Percentiles rank a stretch among this genome's conserved stretches.
phyloP scores from a whole-genome alignment of 805 yeast species.

The Nakazawaea ambrosiae region DNA sequence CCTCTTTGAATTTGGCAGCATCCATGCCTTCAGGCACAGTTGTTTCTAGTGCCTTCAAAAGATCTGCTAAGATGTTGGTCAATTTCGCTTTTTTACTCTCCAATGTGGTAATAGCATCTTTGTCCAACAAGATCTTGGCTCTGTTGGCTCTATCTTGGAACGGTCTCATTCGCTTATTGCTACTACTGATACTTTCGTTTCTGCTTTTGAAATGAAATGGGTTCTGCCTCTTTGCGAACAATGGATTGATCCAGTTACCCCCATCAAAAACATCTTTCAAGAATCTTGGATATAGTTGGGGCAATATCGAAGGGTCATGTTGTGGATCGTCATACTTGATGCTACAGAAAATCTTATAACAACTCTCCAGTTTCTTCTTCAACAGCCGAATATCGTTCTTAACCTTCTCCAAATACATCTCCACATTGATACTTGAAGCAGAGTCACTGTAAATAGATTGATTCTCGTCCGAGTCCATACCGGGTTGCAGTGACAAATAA shows the following conservation, averaged over 20 bases:
- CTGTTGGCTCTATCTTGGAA: constrained; percentile 11
- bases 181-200: neutral
- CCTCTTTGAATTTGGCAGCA: constrained; percentile 18
- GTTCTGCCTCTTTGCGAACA: constrained; percentile 27
- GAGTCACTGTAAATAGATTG: constrained; percentile 1
- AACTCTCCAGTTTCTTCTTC: constrained; percentile 13
- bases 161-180: constrained; percentile 1
- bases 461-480: constrained; percentile 2
- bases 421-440: neutral
- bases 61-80: constrained; percentile 31
- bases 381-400: constrained; percentile 18
- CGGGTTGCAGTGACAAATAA: constrained; percentile 31
- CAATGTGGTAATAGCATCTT: constrained; percentile 35
- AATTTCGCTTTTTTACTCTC: constrained; percentile 30
- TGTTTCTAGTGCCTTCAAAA: constrained; percentile 32
- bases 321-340: constrained; percentile 13
- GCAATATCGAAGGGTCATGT: constrained; percentile 28
- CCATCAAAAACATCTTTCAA: constrained; percentile 62
- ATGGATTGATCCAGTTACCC: constrained; percentile 75
- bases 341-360: constrained; percentile 14
- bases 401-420: constrained; percentile 16
- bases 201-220: constrained; percentile 5
- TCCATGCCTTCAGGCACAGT: constrained; percentile 23
- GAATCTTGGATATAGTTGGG: constrained; percentile 67
- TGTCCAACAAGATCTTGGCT: constrained; percentile 43